phyloP scores from a whole-genome alignment of 495 filamentous ascomycete genomes.

The Penicillium bovifimosum region DNA sequence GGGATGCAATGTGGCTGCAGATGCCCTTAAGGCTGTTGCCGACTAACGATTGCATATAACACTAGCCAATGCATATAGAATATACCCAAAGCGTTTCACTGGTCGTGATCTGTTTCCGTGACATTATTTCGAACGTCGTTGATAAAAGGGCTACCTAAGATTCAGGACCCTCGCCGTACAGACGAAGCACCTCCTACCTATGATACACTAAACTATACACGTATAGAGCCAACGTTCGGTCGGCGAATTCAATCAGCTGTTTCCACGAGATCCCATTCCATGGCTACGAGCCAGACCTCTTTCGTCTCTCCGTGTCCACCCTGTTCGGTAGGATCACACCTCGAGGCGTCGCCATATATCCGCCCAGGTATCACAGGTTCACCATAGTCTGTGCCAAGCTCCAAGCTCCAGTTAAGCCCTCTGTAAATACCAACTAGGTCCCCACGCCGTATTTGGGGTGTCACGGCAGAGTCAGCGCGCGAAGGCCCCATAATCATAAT shows the following conservation, averaged over 20 bases:
- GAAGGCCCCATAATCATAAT: slow-evolving; percentile 31
- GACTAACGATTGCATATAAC: slow-evolving; percentile 15
- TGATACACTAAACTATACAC: too few species aligned
- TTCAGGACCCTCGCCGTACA: too few species aligned
- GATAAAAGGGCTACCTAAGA: too few species aligned
- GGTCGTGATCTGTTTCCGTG: background rate
- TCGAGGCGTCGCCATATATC: background rate
- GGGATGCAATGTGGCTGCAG: slow-evolving; percentile 61
- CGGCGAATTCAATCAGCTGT: background rate
- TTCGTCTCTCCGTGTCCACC: background rate
- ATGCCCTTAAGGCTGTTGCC: slow-evolving; percentile 50
- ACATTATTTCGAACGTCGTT: background rate
- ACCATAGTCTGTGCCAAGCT: slow-evolving; percentile 2
- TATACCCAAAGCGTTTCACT: slow-evolving; percentile 20
- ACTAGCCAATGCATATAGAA: slow-evolving; percentile 13
- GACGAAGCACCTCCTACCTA: too few species aligned
- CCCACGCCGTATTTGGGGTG: slow-evolving; percentile 12
- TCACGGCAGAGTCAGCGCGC: slow-evolving; percentile 9
- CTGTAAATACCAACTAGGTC: slow-evolving; percentile 29
- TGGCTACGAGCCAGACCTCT: slow-evolving; percentile 31
- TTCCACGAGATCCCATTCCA: slow-evolving; percentile 39
- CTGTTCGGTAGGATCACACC: background rate
- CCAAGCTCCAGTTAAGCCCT: slow-evolving; percentile 35
- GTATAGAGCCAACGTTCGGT: too few species aligned
- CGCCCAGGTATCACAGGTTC: background rate